Evolutionary conservation across 2,329 filamentous ascomycete genomes (phyloP).

Genomic region (Plenodomus biglobosus): DNA sequence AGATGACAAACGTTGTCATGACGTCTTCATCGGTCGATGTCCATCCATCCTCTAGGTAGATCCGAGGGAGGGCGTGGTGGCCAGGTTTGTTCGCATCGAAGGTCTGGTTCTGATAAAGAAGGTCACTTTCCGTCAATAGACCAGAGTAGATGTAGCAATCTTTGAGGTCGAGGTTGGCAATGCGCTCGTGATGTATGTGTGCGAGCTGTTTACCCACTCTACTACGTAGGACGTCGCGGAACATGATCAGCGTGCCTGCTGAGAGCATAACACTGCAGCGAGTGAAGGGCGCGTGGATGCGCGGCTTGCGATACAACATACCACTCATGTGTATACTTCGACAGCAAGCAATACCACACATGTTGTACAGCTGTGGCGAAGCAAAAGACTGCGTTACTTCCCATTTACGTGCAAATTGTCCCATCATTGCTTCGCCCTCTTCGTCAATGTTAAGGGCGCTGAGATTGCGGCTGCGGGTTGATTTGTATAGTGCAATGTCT

Average conservation of each 20-base stretch:
- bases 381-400: constrained; percentile 65
- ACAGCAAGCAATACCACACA: constrained; percentile 66
- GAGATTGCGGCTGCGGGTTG: constrained; percentile 60
- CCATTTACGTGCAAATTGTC: constrained; percentile 68
- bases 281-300: constrained; percentile 63
- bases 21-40: constrained; percentile 65
- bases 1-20: constrained; percentile 69
- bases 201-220: constrained; percentile 57
- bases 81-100: constrained; percentile 65
- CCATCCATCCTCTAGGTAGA: constrained; percentile 63
- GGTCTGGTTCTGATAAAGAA: constrained; percentile 65
- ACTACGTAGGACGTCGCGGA: constrained; percentile 60
- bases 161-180: constrained; percentile 59
- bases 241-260: constrained; percentile 63
- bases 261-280: constrained; percentile 63
- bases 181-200: constrained; percentile 64
- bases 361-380: constrained; percentile 66
- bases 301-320: constrained; percentile 64
- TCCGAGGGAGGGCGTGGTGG: constrained; percentile 59
- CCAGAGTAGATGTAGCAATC: constrained; percentile 69
- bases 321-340: constrained; percentile 64
- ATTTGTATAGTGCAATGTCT: constrained; percentile 61
- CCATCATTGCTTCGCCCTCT: constrained; percentile 64
- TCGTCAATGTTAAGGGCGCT: constrained; percentile 64
- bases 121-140: constrained; percentile 62